Evolutionary conservation across 495 filamentous ascomycete species (phyloP), one percentile per base, ranked within the genome.

Genomic region (Daldinia loculata): DNA sequence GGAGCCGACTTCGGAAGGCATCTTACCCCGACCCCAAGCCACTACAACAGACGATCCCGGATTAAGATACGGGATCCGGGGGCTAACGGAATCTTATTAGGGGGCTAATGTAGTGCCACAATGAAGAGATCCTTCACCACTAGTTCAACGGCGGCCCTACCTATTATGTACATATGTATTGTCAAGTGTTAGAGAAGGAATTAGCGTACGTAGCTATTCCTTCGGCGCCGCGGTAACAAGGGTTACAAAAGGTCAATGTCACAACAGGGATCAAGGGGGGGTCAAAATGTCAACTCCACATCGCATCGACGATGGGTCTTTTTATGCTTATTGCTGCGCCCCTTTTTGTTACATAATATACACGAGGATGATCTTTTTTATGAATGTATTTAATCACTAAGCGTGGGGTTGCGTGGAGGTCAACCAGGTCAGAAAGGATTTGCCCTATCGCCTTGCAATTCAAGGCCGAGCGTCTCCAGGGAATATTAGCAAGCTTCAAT

Each of bases 271-370:
- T 39, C 19, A 27, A 11, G 15, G 17, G 41, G 17, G 41, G 6
- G 9, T 6, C 1, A 43, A 41, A 26, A 36, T 39, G 24, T 52
- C 45, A 27, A 65, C 63, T 58, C 55, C 56, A 53, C 55, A 59
- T 30, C 24, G 11, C 43, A 60, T 59, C 32, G 55, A 39, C 29
- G 45, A 53, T 59, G 43, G 63, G 30, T 32, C 17, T 22, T 56
- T 56, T 56, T 56, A 60, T 29, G 32, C 56, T 66, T 58, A 52
- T 36, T 30, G 22, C 34, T 48, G 24, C 24, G 63, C 56, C 63
- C 53, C 32, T 52, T 50, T 59, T 66, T 60, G 48, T 58, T 66
- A n/a, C n/a, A n/a, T n/a, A n/a, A n/a, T n/a, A 43, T 48, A 60
- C 36, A 45, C 36, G 19, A 60, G 56, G 30, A 43, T 43, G 48